Base-by-base conservation (phyloP, 2,329 filamentous ascomycete species). In the Alternaria sp. region DNA sequence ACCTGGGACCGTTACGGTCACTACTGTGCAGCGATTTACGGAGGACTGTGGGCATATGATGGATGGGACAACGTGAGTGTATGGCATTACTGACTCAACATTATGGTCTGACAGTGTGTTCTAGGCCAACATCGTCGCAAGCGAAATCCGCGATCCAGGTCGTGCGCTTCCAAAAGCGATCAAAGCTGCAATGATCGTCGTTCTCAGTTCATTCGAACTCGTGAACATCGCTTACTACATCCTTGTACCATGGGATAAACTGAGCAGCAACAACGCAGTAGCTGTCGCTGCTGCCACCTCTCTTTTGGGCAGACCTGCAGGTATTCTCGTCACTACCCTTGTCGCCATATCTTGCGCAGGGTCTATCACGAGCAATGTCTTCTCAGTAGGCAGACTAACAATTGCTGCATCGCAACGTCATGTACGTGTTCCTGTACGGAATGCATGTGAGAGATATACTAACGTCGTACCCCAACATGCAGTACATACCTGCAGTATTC, bases 221-320 rank as follows among this genome's bases (percentile, higher is more conserved):
- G 85, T 88, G 1, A 90, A 90, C 65, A 81, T 87, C 0, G 84
- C 87, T 2, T 90, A 89, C 74, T 90, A 90, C 66, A 82, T 90
- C 19, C 79, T 90, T 3, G 81, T 90, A 0, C 87, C 88, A 0
- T 89, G 88, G 88, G 74, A 84, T 21, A 80, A 85, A 1, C 80
- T 90, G 3, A 86, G 87, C 0, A 85, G 83, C 0, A 89, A 86
- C 0, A 86, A 90, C 64, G 89, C 87, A 21, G 86, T 90, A 0
- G 88, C 88, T 4, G 88, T 90, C 55, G 17, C 86, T 86, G 69
- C 86, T 80, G 21, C 83, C 80, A 50, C 65, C 40, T 69, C 72
- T 17, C 84, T 90, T 2, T 72, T 90, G 2, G 88, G 88, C 3
- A 81, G 79, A 0, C 81, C 76, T 0, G 85, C 85, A 52, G 88